phyloP scores from a whole-genome alignment of 306 rosid genomes.

The Cucurbita pepo region DNA sequence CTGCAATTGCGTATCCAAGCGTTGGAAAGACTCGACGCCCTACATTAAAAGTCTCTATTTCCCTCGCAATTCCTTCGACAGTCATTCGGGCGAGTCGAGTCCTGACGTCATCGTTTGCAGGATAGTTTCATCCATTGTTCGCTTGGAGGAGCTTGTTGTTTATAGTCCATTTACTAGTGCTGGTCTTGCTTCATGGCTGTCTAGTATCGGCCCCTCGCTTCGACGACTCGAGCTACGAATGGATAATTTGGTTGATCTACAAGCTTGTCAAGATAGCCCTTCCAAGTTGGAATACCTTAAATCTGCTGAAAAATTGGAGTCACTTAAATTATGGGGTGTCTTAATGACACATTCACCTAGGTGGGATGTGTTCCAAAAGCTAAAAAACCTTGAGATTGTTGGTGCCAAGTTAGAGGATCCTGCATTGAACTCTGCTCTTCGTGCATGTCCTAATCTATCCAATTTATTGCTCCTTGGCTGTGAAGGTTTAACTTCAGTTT shows the following conservation, averaged over 20 bases:
- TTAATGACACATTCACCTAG: slow-evolving; percentile 50
- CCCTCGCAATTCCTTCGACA: slow-evolving; percentile 70
- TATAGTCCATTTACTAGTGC: slow-evolving; percentile 59
- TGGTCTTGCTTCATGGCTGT: slow-evolving; percentile 80
- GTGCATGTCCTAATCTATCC: slow-evolving; percentile 46
- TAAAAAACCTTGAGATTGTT: slow-evolving; percentile 67
- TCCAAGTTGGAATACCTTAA: slow-evolving; percentile 60
- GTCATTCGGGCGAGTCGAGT: slow-evolving; percentile 15
- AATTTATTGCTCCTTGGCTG: slow-evolving; percentile 70
- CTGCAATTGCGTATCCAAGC: slow-evolving; percentile 76
- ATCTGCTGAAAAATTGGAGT: slow-evolving; percentile 49
- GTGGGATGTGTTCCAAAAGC: slow-evolving; percentile 58
- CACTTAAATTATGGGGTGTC: slow-evolving; percentile 86
- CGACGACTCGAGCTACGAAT: slow-evolving; percentile 66
- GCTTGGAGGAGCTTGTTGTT: slow-evolving; percentile 61
- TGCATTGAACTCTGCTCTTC: slow-evolving; percentile 35
- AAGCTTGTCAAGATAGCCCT: slow-evolving; percentile 28
- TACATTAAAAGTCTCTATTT: slow-evolving; percentile 52
- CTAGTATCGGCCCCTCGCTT: slow-evolving; percentile 37
- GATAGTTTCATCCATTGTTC: slow-evolving; percentile 46
- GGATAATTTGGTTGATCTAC: slow-evolving; percentile 51
- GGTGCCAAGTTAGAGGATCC: slow-evolving; percentile 69
- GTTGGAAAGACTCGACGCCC: slow-evolving; percentile 61
- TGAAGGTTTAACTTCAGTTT: slow-evolving; percentile 56
- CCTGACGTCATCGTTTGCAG: slow-evolving; percentile 47